Evolutionary conservation across 2,329 filamentous ascomycete genomes (phyloP).

Genomic region (Trichoderma hamatum): DNA sequence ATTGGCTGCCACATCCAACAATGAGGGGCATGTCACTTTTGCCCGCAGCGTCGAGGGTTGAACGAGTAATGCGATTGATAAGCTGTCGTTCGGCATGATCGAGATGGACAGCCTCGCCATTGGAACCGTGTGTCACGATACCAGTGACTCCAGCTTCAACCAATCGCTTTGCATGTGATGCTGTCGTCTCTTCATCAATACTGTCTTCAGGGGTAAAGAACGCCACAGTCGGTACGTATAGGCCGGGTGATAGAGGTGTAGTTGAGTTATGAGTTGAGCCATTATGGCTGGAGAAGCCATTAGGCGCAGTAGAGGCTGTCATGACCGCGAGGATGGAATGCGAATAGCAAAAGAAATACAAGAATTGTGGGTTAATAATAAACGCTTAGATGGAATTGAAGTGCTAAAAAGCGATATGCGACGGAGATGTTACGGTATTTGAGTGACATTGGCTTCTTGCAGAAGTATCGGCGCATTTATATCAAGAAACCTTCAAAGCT

Average conservation of each 20-base stretch:
- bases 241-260: slow-evolving; percentile 40
- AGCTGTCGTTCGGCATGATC: slow-evolving; percentile 65
- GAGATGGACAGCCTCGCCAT: slow-evolving; percentile 74
- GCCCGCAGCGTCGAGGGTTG: slow-evolving; percentile 61
- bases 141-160: slow-evolving; percentile 66
- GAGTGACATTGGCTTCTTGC: not conserved
- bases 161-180: slow-evolving; percentile 59
- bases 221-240: slow-evolving; percentile 66
- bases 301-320: slow-evolving; percentile 25
- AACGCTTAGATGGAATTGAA: not conserved
- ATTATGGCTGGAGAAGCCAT: slow-evolving; percentile 17
- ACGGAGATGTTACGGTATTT: not conserved
- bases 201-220: slow-evolving; percentile 62
- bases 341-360: not conserved
- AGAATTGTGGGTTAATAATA: not conserved
- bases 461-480: not conserved
- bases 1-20: slow-evolving; percentile 70
- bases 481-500: not conserved
- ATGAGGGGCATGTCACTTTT: slow-evolving; percentile 62
- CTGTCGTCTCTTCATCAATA: slow-evolving; percentile 56
- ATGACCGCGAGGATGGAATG: slow-evolving; percentile 9
- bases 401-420: not conserved
- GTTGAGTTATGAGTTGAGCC: not conserved
- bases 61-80: slow-evolving; percentile 63
- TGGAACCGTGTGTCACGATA: slow-evolving; percentile 70